Conservation (phyloP, 306 rosid species). For the Corylus avellana region DNA sequence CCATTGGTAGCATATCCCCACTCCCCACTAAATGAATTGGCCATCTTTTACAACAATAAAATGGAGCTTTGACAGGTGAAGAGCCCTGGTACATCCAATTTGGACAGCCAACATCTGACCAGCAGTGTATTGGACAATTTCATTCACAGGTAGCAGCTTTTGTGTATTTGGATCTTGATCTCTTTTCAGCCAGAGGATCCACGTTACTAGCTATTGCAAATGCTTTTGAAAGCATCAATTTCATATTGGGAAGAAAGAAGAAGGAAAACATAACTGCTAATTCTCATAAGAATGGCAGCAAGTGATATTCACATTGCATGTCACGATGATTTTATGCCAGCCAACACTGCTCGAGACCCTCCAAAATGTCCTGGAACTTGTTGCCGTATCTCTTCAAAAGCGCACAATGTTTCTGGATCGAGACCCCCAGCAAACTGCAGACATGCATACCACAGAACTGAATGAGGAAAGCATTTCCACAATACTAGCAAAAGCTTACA, state of each 20-base stretch:
- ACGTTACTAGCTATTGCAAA: constrained; percentile 14
- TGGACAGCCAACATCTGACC: neutral
- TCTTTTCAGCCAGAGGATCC: neutral
- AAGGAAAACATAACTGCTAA: constrained; percentile 24
- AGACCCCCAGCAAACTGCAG: constrained; percentile 92
- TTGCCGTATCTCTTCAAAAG: constrained; percentile 80
- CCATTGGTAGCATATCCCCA: too few relatives aligned
- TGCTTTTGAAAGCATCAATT: constrained; percentile 8
- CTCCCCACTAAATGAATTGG: too few relatives aligned
- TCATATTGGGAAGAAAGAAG: constrained; percentile 17
- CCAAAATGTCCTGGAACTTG: constrained; percentile 57
- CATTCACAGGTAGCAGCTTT: neutral
- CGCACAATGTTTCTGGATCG: constrained; percentile 83
- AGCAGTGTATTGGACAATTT: neutral
- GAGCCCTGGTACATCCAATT: neutral
- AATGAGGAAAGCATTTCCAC: constrained; percentile 2
- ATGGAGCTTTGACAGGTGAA: neutral
- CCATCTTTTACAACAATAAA: neutral
- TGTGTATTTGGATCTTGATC: neutral
- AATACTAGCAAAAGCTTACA: neutral
- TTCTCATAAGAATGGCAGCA: constrained; percentile 28
- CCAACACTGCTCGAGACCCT: constrained; percentile 59
- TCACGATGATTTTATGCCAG: constrained; percentile 60
- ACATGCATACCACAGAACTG: constrained; percentile 11
- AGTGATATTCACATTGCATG: constrained; percentile 23